A percentile compares a stretch with the other conserved stretches of the same genome.
These are phyloP conservation scores for Akanthomyces uredinophilus DNA, from an alignment of 2,329 filamentous ascomycete species.

Conservation along the genomic window DNA sequence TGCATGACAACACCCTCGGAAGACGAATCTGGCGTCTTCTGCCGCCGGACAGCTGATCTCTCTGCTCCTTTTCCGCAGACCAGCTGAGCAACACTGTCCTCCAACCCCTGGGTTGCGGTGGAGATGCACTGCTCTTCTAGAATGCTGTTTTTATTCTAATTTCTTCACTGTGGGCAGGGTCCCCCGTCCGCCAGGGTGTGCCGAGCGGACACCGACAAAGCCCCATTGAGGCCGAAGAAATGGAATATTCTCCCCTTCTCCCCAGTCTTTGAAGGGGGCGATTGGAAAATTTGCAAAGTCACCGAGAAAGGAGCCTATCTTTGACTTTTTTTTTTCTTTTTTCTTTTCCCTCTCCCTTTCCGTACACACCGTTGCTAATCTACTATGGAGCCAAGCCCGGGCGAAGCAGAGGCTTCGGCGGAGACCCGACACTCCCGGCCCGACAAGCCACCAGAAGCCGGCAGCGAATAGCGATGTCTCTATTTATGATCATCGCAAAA, in stretches of 20 bases:
- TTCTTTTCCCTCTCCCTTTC: not conserved
- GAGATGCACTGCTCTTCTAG: no score
- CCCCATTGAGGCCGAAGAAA: not conserved
- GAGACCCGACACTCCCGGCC: not conserved
- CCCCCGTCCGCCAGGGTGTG: not conserved
- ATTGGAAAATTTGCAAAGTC: not conserved
- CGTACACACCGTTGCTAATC: not conserved
- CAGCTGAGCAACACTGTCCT: no score
- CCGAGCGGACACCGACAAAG: not conserved
- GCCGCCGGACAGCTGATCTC: no score
- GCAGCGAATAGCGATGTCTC: not conserved
- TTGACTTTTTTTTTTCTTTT: not conserved
- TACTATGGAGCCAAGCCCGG: not conserved
- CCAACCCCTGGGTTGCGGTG: no score
- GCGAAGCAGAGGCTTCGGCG: not conserved
- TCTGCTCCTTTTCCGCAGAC: no score
- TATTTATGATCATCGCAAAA: not conserved
- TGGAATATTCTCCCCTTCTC: not conserved
- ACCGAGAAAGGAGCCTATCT: constrained; percentile 10
- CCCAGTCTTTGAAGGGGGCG: not conserved
- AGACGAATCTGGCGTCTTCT: no score
- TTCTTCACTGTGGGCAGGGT: no score
- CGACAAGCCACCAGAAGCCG: not conserved
- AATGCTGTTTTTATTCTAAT: no score
- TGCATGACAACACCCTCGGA: no score